These are phyloP conservation scores for Linum trigynum DNA, from an alignment of 345 rosid species.

Conservation along the genomic window DNA sequence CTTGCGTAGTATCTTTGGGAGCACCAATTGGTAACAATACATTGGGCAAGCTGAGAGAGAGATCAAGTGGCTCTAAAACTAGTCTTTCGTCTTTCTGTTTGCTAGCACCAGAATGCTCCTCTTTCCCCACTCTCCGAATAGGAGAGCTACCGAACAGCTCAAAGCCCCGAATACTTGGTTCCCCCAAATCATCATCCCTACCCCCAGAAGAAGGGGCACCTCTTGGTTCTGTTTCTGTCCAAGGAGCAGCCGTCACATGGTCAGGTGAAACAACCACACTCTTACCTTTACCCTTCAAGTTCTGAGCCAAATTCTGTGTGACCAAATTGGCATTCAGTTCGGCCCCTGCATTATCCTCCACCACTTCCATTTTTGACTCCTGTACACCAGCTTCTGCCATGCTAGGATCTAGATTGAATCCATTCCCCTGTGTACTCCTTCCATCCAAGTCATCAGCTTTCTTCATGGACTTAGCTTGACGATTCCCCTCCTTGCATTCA, in stretches of 20 bases:
- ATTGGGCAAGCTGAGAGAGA: slow-evolving; percentile 89
- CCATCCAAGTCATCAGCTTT: slow-evolving; percentile 22
- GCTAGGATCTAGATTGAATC: slow-evolving; percentile 34
- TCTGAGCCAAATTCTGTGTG: slow-evolving; percentile 24
- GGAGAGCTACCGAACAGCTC: slow-evolving; percentile 76
- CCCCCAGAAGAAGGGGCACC: slow-evolving; percentile 21
- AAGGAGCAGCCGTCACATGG: slow-evolving; percentile 24
- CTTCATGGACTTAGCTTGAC: slow-evolving; percentile 21
- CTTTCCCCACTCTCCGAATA: slow-evolving; percentile 43
- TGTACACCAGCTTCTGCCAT: slow-evolving; percentile 26
- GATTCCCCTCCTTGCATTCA: slow-evolving; percentile 26
- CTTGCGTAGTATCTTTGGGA: slow-evolving; percentile 29
- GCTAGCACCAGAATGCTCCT: slow-evolving; percentile 31
- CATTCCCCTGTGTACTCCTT: slow-evolving; percentile 25
- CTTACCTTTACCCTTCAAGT: slow-evolving; percentile 57
- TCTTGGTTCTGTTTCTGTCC: slow-evolving; percentile 34
- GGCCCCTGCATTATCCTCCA: slow-evolving; percentile 18
- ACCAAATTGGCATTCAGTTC: slow-evolving; percentile 18
- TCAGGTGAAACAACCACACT: slow-evolving; percentile 37
- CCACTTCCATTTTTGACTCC: slow-evolving; percentile 25
- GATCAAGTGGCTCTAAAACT: slow-evolving; percentile 71
- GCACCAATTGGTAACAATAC: slow-evolving; percentile 73
- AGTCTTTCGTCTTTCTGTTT: slow-evolving; percentile 57
- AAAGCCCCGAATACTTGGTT: slow-evolving; percentile 76
- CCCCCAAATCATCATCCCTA: slow-evolving; percentile 51